Conservation (phyloP, 2,329 filamentous ascomycete genomes). For the Penicillium sp. region DNA sequence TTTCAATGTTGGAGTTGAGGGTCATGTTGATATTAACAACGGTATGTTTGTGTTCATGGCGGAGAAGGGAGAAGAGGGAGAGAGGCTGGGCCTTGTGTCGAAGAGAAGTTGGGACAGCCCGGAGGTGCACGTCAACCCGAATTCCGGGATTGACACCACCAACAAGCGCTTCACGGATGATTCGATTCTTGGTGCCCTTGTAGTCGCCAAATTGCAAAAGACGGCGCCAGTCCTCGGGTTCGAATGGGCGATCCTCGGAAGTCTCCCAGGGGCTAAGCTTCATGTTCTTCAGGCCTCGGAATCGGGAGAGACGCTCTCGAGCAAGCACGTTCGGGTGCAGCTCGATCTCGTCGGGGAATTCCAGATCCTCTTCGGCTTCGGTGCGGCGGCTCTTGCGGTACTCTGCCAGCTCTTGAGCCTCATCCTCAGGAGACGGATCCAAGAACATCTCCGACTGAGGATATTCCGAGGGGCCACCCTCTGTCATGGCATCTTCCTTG, state of each 20-base stretch:
- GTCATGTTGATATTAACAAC: constrained; percentile 85
- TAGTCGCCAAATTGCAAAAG: constrained; percentile 87
- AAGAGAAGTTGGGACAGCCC: constrained; percentile 51
- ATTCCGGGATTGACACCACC: constrained; percentile 81
- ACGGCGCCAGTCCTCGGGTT: constrained; percentile 84
- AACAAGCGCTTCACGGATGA: constrained; percentile 74
- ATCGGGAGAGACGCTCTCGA: constrained; percentile 75
- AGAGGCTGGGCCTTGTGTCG: constrained; percentile 54
- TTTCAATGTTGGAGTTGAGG: constrained; percentile 67
- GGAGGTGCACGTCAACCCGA: constrained; percentile 72
- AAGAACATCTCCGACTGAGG: constrained; percentile 89
- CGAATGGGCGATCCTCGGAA: constrained; percentile 75
- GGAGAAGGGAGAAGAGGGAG: constrained; percentile 76
- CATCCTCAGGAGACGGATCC: constrained; percentile 72
- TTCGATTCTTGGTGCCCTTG: constrained; percentile 70
- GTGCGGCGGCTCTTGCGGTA: constrained; percentile 72
- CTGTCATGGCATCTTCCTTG: constrained; percentile 56
- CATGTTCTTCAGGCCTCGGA: constrained; percentile 86
- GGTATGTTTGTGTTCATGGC: constrained; percentile 92
- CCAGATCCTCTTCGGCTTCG: constrained; percentile 81
- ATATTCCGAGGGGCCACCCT: constrained; percentile 79
- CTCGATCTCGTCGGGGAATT: constrained; percentile 97
- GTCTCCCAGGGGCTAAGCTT: constrained; percentile 84
- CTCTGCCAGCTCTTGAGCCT: constrained; percentile 71
- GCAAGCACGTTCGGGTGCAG: constrained; percentile 81